phyloP scores from a whole-genome alignment of 2,329 filamentous ascomycete genomes.

The Claviceps sp. region DNA sequence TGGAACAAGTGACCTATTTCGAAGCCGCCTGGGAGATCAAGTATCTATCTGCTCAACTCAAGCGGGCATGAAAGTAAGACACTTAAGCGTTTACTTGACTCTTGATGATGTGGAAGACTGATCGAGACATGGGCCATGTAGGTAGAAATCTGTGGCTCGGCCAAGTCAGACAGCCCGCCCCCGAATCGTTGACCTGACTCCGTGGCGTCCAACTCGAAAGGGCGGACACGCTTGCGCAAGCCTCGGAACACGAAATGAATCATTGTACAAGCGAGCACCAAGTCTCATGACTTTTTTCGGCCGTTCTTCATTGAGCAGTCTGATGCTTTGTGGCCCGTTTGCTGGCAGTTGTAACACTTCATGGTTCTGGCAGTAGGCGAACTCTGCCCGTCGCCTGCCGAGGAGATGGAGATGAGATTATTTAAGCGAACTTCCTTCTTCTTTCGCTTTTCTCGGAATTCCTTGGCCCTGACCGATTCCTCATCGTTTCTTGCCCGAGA shows the following conservation, averaged over 20 bases:
- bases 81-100: not conserved
- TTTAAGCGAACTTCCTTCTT: slow-evolving; percentile 57
- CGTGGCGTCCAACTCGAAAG: not conserved
- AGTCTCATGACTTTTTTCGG: not conserved
- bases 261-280: not conserved
- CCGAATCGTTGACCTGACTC: not conserved
- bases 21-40: not conserved
- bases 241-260: not conserved
- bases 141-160: not conserved
- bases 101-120: not conserved
- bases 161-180: not conserved
- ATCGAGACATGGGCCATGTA: not conserved
- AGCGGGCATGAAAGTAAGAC: not conserved
- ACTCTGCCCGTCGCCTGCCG: slow-evolving; percentile 13
- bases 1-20: not conserved
- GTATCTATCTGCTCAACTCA: not conserved
- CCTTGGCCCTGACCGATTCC: slow-evolving; percentile 23
- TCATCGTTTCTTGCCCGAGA: slow-evolving; percentile 16
- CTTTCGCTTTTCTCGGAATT: slow-evolving; percentile 44
- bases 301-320: slow-evolving; percentile 34
- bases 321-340: slow-evolving; percentile 43
- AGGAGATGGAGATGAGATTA: slow-evolving; percentile 48
- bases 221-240: not conserved
- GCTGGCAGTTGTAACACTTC: slow-evolving; percentile 48
- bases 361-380: slow-evolving; percentile 13